A percentile compares a stretch with the other conserved stretches of the same genome.
Conservation (phyloP, 2,329 filamentous ascomycete genomes). For the Harringtonia lauricola region DNA sequence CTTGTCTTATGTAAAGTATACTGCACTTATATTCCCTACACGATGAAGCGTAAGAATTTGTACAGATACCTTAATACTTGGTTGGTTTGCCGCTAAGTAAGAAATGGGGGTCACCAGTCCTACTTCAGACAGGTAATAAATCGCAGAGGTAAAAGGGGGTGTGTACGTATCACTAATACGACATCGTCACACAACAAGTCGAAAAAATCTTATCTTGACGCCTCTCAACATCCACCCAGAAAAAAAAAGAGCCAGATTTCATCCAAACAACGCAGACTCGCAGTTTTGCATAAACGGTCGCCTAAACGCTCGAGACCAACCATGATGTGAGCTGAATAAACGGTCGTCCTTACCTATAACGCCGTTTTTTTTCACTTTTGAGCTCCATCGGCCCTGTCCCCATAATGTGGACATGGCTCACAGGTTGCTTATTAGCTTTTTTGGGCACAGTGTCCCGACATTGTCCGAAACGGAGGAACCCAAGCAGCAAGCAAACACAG, state of each 20-base stretch:
- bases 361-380: background rate
- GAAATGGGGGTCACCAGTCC: background rate
- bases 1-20: too few relatives aligned
- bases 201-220: constrained; percentile 10
- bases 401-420: background rate
- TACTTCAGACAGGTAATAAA: background rate
- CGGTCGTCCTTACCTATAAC: background rate
- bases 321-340: background rate
- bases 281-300: too few relatives aligned
- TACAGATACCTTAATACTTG: too few relatives aligned
- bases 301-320: background rate
- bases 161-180: constrained; percentile 1
- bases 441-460: constrained; percentile 1
- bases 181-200: constrained; percentile 4
- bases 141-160: background rate
- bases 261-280: too few relatives aligned
- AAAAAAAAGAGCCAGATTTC: too few relatives aligned
- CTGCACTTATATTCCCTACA: too few relatives aligned
- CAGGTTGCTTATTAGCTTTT: background rate
- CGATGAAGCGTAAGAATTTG: too few relatives aligned
- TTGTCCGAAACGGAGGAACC: constrained; percentile 2
- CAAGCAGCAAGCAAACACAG: background rate
- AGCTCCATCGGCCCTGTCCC: background rate
- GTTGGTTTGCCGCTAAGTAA: constrained; percentile 1
- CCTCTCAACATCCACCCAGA: background rate